phyloP scores from a whole-genome alignment of 2,329 filamentous ascomycete genomes.

The Aspergillus hiratsukae region DNA sequence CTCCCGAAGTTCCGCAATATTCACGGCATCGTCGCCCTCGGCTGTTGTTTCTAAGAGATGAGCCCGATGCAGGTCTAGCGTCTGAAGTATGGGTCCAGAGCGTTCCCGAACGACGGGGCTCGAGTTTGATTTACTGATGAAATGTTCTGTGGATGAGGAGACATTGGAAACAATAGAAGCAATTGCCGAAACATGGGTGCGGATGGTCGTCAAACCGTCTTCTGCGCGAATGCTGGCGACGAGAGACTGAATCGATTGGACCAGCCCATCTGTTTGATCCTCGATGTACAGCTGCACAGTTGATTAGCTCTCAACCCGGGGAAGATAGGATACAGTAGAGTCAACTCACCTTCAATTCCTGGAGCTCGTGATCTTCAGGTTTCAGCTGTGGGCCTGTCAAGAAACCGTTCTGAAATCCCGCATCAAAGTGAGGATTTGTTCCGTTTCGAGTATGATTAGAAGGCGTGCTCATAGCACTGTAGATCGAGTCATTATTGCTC shows the following conservation, averaged over 20 bases:
- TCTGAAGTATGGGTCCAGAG: constrained; percentile 37
- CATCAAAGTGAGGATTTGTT: constrained; percentile 28
- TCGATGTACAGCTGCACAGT: constrained; percentile 66
- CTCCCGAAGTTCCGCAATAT: constrained; percentile 46
- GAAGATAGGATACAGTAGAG: background rate
- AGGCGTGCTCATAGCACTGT: constrained; percentile 69
- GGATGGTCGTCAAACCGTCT: constrained; percentile 60
- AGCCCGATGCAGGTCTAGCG: constrained; percentile 58
- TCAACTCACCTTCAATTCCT: constrained; percentile 56
- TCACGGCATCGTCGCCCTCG: constrained; percentile 57
- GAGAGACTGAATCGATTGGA: constrained; percentile 76
- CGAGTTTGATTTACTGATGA: constrained; percentile 46
- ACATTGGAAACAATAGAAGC: constrained; percentile 66
- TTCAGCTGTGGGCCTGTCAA: constrained; percentile 27
- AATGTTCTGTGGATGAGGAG: constrained; percentile 59
- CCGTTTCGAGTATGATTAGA: constrained; percentile 34
- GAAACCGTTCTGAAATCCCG: constrained; percentile 27
- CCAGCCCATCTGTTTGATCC: constrained; percentile 73
- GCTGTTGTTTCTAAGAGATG: constrained; percentile 61
- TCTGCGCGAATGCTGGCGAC: constrained; percentile 67
- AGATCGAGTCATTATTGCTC: constrained; percentile 67
- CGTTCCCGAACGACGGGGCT: constrained; percentile 47
- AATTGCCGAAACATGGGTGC: constrained; percentile 66
- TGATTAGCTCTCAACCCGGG: constrained; percentile 18
- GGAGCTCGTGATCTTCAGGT: constrained; percentile 47